Evolutionary conservation across 2,329 filamentous ascomycete species (phyloP), one percentile per base, ranked within the genome.

Genomic region (Podosphaera leucotricha): DNA sequence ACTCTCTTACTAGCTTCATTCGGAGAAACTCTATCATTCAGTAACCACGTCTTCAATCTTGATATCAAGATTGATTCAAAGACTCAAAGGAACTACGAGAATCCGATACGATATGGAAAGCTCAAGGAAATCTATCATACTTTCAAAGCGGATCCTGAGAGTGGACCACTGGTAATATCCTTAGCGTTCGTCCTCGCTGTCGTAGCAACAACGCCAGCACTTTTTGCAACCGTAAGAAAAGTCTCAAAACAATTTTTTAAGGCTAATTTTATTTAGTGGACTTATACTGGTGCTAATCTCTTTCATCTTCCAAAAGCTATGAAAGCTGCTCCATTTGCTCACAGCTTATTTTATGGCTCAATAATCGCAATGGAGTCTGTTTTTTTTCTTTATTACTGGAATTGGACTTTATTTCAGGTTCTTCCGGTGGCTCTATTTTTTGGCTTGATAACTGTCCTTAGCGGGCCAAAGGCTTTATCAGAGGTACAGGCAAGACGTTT

Each of bases 351-450:
- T 66, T 80, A 92, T 53, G 81, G 80, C 43, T 93, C 85, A 4
- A 75, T 98, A 45, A 48, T 93, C 35, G 75, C 77, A 19, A 81
- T 98, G 67, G 90, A 98, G 61, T 80, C 72, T 15, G 76, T 93
- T 46, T 94, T 98, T 64, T 87, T 90, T 66, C 64, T 93, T 52
- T 98, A 98, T 70, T 95, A 95, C 64, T 79, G 72, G 44, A 74
- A 65, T 57, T 94, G 87, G 86, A 93, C 78, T 57, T 67, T 98
- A 39, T 93, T 95, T 69, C 79, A 93, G 66, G 75, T 75, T 13
- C 67, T 98, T 42, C 86, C 85, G 3, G 76, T 75, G 21, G 75
- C 79, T 44, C 67, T 67, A 28, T 63, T 76, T 38, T 71, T 90
- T 24, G 75, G 77, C 15, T 62, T 71, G 21, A 71, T 85, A 44